Evolutionary conservation across 495 filamentous ascomycete genomes (phyloP).

Genomic region (Filosporella fistucella): DNA sequence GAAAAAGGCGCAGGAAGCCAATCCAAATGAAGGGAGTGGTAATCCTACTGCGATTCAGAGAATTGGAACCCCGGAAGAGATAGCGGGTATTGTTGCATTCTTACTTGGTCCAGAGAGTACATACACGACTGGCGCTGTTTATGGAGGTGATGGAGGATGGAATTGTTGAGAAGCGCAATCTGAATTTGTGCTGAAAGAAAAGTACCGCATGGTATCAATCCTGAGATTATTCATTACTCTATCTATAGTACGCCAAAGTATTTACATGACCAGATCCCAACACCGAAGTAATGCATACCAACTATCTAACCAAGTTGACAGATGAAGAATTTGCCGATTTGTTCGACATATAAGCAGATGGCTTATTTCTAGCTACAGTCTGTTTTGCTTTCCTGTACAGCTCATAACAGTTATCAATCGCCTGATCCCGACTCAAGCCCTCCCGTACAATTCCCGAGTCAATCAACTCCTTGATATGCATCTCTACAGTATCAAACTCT

Average conservation of each 20-base stretch:
- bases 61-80: slow-evolving; percentile 46
- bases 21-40: slow-evolving; percentile 27
- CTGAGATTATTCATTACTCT: too few species aligned
- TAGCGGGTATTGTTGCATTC: slow-evolving; percentile 48
- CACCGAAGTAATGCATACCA: too few species aligned
- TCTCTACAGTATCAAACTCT: slow-evolving; percentile 17
- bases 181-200: too few species aligned
- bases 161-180: slow-evolving; percentile 17
- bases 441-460: slow-evolving; percentile 8
- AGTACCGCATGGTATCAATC: too few species aligned
- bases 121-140: slow-evolving; percentile 49
- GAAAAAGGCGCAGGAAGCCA: slow-evolving; percentile 13
- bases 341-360: slow-evolving; percentile 11
- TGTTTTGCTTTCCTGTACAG: slow-evolving; percentile 9
- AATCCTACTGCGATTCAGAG: slow-evolving; percentile 43
- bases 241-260: too few species aligned
- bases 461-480: slow-evolving; percentile 13
- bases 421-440: slow-evolving; percentile 4
- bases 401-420: slow-evolving; percentile 11
- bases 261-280: too few species aligned
- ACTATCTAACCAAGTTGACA: too few species aligned
- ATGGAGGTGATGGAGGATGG: slow-evolving; percentile 41
- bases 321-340: too few species aligned
- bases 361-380: slow-evolving; percentile 12
- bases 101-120: slow-evolving; percentile 43